These are phyloP conservation scores for Jatropha podagrica DNA, from an alignment of 441 rosid species.

Conservation along the genomic window DNA sequence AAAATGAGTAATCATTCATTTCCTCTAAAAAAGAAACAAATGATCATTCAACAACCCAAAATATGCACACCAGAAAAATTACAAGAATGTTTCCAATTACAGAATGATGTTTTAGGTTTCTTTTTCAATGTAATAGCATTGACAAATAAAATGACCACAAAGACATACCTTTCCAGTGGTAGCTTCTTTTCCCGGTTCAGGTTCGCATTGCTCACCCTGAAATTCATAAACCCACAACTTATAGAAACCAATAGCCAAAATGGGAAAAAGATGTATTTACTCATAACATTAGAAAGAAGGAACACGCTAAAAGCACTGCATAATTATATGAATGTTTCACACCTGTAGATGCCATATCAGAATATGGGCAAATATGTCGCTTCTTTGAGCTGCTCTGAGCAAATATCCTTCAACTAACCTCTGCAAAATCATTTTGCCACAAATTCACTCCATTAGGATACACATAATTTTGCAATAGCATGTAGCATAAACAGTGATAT, in stretches of 20 bases:
- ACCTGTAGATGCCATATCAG: conserved; percentile 99
- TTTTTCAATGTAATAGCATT: neutral
- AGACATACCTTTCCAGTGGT: conserved; percentile 54
- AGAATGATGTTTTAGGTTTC: neutral
- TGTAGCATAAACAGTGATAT: neutral
- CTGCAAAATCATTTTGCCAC: conserved; percentile 46
- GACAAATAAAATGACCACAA: conserved; percentile 2
- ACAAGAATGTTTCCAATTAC: neutral
- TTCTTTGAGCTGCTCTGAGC: conserved; percentile 95
- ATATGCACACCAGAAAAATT: neutral
- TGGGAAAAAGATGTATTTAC: conserved; percentile 4
- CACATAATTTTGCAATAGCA: neutral
- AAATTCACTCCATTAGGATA: conserved; percentile 6
- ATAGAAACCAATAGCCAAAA: conserved; percentile 9
- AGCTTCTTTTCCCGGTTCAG: conserved; percentile 72
- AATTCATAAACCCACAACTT: conserved; percentile 30
- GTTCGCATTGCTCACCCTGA: conserved; percentile 76
- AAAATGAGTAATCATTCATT: neutral
- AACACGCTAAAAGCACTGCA: neutral
- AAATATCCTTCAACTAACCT: conserved; percentile 92
- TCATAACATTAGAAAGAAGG: neutral
- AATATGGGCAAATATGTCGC: conserved; percentile 94
- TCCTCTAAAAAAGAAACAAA: neutral
- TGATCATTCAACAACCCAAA: no score
- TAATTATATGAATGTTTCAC: conserved; percentile 16